phyloP scores from a whole-genome alignment of 768 basidiomycete species.

The Podaxis pistillaris region DNA sequence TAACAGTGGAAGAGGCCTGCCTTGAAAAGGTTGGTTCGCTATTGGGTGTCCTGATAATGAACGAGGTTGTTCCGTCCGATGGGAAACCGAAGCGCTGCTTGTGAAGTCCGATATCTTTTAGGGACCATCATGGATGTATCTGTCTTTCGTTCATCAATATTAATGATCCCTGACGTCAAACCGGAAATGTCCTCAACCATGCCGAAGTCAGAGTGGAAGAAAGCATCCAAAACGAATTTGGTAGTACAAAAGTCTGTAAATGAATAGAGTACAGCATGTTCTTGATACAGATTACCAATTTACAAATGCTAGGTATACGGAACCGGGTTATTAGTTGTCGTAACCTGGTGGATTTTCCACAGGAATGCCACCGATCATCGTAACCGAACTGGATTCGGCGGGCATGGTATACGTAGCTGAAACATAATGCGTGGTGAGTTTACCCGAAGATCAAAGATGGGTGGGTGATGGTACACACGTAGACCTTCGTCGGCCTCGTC shows the following conservation, averaged over 20 bases:
- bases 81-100: too few species aligned
- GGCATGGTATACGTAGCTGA: slow-evolving; percentile 48
- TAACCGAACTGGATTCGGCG: slow-evolving; percentile 41
- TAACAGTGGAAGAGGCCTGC: slow-evolving; percentile 61
- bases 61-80: background rate
- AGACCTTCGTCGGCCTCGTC: slow-evolving; percentile 53
- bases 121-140: background rate
- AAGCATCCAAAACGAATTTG: background rate
- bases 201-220: background rate
- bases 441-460: background rate
- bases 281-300: background rate
- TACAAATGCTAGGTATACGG: slow-evolving; percentile 5
- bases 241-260: background rate
- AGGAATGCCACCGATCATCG: slow-evolving; percentile 39
- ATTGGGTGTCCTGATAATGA: background rate
- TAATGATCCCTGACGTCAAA: too few species aligned
- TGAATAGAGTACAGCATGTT: slow-evolving; percentile 10
- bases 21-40: slow-evolving; percentile 35
- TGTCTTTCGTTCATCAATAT: background rate
- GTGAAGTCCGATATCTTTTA: background rate
- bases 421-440: background rate
- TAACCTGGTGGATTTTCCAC: slow-evolving; percentile 54
- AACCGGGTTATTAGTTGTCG: slow-evolving; percentile 21
- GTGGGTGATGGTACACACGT: slow-evolving; percentile 42
- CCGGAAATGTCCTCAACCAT: background rate